A percentile compares a stretch with the other conserved stretches of the same genome.
phyloP scores from a whole-genome alignment of 2,329 filamentous ascomycete species.

The Arthrobotrys megalospora region DNA sequence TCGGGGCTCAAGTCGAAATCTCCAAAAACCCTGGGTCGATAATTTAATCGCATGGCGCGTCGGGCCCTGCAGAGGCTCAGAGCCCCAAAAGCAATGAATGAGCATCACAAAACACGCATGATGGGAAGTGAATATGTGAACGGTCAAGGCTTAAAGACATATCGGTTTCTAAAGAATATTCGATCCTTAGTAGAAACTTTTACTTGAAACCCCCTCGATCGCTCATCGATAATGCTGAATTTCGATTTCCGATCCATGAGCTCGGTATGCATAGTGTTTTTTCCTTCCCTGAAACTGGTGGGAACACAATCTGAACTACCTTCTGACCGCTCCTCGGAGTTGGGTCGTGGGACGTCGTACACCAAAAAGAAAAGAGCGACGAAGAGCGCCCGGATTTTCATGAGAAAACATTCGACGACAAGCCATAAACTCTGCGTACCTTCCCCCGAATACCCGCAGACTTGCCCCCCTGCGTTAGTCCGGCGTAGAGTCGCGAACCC shows the following conservation, averaged over 20 bases:
- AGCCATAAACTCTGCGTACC: neutral
- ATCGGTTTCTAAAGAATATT: neutral
- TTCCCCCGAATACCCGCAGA: neutral
- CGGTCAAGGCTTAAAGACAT: neutral
- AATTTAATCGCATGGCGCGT: too few species aligned
- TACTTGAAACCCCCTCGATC: neutral
- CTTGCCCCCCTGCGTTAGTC: conserved; percentile 2
- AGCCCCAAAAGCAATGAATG: neutral
- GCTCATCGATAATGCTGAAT: neutral
- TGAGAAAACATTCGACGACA: neutral
- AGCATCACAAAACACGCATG: neutral
- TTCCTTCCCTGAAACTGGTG: neutral
- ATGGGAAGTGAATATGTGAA: neutral
- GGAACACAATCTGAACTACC: neutral
- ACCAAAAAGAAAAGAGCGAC: neutral
- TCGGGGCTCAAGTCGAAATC: neutral
- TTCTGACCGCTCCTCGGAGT: neutral
- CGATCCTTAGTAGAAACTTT: neutral
- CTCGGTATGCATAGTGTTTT: neutral
- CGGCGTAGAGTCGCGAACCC: neutral
- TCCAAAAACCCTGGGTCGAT: too few species aligned
- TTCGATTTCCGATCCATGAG: neutral
- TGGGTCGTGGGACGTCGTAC: neutral
- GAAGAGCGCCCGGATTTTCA: neutral
- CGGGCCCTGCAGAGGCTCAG: neutral